A percentile compares a stretch with the other conserved stretches of the same genome.
Conservation (phyloP, 331 rosid genomes). For the Pyrus hybrid region DNA sequence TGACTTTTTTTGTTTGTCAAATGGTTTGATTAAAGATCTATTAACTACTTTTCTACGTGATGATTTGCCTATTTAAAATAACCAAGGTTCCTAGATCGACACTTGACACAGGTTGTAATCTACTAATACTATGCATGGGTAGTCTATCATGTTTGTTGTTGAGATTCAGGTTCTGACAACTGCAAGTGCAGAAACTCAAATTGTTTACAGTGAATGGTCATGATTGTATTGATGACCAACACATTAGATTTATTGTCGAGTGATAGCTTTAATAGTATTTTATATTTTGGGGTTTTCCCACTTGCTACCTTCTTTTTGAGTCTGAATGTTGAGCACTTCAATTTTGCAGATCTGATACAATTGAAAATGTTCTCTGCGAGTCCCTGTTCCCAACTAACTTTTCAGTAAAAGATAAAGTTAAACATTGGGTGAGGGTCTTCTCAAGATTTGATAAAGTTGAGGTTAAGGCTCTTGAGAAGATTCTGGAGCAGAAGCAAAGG, state of each 20-base stretch:
- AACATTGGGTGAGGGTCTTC: conserved; percentile 72
- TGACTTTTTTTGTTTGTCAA: not conserved
- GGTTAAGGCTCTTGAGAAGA: conserved; percentile 91
- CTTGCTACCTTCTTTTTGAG: not conserved
- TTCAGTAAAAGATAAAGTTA: conserved; percentile 57
- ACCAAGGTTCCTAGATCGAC: not conserved
- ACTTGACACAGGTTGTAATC: not conserved
- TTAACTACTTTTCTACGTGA: not conserved
- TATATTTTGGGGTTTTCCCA: not conserved
- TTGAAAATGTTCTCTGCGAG: conserved; percentile 71
- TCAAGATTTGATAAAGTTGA: conserved; percentile 84
- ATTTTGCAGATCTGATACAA: conserved; percentile 77
- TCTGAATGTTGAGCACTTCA: conserved; percentile 8
- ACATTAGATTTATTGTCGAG: not conserved
- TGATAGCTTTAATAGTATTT: not conserved
- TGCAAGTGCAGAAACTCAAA: not conserved
- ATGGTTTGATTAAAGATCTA: not conserved
- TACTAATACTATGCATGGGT: not conserved
- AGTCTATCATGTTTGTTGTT: not conserved
- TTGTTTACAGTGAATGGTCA: not conserved
- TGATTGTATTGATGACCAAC: not conserved
- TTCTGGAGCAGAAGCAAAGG: conserved; percentile 98
- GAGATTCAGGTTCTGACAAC: not conserved
- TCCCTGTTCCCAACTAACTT: conserved; percentile 73
- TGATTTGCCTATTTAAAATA: not conserved